Base-by-base conservation (phyloP, 257 asterid genomes). In the Nemophila menziesii region DNA sequence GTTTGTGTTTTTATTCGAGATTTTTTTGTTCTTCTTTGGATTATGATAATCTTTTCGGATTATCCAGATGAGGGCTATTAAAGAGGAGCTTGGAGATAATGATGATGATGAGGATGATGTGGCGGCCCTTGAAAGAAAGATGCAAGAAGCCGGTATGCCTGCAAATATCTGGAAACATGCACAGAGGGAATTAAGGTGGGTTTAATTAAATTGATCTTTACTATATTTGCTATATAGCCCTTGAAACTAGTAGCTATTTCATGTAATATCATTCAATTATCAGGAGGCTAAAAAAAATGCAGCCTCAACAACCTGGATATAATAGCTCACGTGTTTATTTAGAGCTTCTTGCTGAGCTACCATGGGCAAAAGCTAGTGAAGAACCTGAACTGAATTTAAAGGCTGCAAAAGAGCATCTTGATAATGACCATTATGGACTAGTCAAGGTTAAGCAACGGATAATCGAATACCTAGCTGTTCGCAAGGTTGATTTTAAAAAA, bases 271-370 rank as follows among this genome's bases (percentile, higher is more conserved):
- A 4, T 26, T 69, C 54, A 39, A 69, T 19, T 70, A 49, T 18
- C 92, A 85, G 96, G 99, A 73, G 93, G 66, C 81, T 90, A 40
- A 90, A 90, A 67, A 90, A 90, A 66, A 90, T 90, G 96, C 99
- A 90, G 80, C 94, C 96, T 39, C 96, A 82, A 69, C 96, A 85
- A 68, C 99, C 96, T 64, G 99, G 96, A 53, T 90, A 90, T 62
- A 85, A 72, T 66, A 85, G 94, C 69, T 81, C 94, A 23, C 94
- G 92, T 12, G 80, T 72, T 29, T 90, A 90, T 75, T 87, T 90
- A 63, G 99, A 90, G 62, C 86, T 90, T 72, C 92, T 90, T 67
- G 93, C 96, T 48, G 99, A 90, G 49, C 77, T 90, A 53, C 96
- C 99, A 27, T 90, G 96, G 99, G 86, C 81, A 66, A 85, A 77